phyloP scores from a whole-genome alignment of 106 monocot species.

The Allium sativum region DNA sequence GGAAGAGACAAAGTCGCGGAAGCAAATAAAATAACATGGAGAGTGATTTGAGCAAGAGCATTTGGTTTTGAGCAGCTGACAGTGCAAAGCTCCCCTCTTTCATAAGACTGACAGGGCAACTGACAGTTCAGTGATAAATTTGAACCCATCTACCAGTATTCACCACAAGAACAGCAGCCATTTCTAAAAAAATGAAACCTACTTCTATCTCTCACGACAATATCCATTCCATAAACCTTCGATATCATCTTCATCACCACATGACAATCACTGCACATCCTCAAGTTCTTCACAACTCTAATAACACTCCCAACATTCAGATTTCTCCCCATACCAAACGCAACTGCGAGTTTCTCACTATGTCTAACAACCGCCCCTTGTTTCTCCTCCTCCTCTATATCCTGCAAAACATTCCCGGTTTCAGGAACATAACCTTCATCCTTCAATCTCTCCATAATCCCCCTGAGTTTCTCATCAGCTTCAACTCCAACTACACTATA shows the following conservation, averaged over 20 bases:
- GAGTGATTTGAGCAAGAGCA: too few relatives aligned
- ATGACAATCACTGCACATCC: conserved; percentile 47
- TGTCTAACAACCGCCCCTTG: conserved; percentile 33
- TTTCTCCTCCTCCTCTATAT: conserved; percentile 41
- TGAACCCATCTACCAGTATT: conserved; percentile 22
- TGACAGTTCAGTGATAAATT: too few relatives aligned
- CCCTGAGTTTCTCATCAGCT: conserved; percentile 24
- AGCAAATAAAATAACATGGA: too few relatives aligned
- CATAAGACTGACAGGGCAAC: too few relatives aligned
- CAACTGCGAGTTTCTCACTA: conserved; percentile 52
- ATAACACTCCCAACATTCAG: conserved; percentile 24
- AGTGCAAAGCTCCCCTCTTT: too few relatives aligned
- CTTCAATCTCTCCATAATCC: conserved; percentile 21
- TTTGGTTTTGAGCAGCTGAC: too few relatives aligned
- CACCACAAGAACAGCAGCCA: conserved; percentile 35
- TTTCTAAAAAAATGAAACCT: conserved; percentile 47
- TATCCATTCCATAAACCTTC: conserved; percentile 27
- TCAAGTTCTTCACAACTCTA: conserved; percentile 43
- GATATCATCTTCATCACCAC: conserved; percentile 35
- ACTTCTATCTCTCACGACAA: conserved; percentile 37
- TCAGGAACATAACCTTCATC: conserved; percentile 20
- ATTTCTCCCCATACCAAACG: conserved; percentile 40
- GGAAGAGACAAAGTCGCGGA: too few relatives aligned
- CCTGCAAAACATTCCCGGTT: conserved; percentile 32
- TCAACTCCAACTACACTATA: conserved; percentile 13